Percentiles rank a stretch among this genome's conserved stretches.
phyloP scores from a whole-genome alignment of 1,139 yeast species.

The Wickerhamiella pararugosa region DNA sequence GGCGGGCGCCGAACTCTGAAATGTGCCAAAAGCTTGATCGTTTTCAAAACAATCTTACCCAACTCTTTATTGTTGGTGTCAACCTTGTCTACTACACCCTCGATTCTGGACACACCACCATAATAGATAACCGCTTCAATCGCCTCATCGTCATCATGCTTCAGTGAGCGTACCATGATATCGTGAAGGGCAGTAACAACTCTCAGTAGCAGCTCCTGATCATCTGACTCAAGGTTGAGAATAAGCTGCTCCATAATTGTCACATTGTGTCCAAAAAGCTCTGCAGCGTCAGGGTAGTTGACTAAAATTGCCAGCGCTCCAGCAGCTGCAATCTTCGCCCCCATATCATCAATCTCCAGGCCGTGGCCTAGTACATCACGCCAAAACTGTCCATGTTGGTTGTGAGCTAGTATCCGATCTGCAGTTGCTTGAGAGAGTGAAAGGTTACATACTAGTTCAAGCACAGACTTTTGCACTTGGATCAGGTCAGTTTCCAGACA shows the following conservation, averaged over 20 bases:
- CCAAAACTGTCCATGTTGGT: conserved; percentile 8
- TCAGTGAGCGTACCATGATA: conserved; percentile 11
- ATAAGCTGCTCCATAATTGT: conserved; percentile 12
- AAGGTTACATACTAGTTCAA: conserved; percentile 29
- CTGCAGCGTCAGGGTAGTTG: conserved; percentile 25
- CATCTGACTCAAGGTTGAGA: conserved; percentile 9
- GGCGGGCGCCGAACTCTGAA: conserved; percentile 8
- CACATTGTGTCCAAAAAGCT: conserved; percentile 14
- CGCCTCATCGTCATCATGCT: conserved; percentile 15
- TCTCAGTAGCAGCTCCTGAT: conserved; percentile 13
- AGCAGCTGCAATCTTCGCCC: conserved; percentile 26
- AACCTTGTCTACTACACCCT: conserved; percentile 11
- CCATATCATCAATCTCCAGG: conserved; percentile 22
- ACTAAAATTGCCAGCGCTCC: conserved; percentile 29
- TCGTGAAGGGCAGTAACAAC: conserved; percentile 12
- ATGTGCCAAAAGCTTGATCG: conserved; percentile 12
- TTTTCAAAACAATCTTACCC: conserved; percentile 9
- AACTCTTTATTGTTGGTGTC: conserved; percentile 10
- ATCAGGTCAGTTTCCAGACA: conserved; percentile 23
- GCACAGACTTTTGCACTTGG: conserved; percentile 25
- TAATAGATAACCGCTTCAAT: conserved; percentile 13
- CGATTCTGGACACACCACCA: conserved; percentile 14
- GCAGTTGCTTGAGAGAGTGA: conserved; percentile 25
- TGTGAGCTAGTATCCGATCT: conserved; percentile 23
- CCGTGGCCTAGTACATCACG: conserved; percentile 12